These are phyloP conservation scores for Teunomyces barrocoloradensis DNA, from an alignment of 805 yeast species.

Conservation along the genomic window DNA sequence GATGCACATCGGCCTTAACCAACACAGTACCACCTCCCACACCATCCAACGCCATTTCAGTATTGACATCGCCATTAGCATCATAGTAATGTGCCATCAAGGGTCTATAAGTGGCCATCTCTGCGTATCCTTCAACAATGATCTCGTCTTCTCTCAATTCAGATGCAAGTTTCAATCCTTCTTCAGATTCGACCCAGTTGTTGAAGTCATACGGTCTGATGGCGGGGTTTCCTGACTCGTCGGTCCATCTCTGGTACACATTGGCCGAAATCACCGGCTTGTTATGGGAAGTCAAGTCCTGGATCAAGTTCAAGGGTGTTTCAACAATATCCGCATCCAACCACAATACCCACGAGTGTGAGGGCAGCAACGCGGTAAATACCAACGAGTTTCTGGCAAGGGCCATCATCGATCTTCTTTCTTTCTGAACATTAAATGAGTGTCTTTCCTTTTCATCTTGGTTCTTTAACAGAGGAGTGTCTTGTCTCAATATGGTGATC, in stretches of 20 bases:
- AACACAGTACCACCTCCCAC: conserved; percentile 97
- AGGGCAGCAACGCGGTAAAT: conserved; percentile 84
- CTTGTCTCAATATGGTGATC: conserved; percentile 88
- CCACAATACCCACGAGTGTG: conserved; percentile 96
- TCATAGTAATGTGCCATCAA: conserved; percentile 89
- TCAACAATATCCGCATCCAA: conserved; percentile 93
- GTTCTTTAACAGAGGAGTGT: conserved; percentile 68
- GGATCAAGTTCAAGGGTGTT: conserved; percentile 76
- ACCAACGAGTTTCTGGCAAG: conserved; percentile 88
- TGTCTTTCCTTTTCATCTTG: conserved; percentile 89
- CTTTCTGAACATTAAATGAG: conserved; percentile 80
- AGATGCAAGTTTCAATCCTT: conserved; percentile 72
- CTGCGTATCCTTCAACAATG: conserved; percentile 90
- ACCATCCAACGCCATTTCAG: conserved; percentile 88
- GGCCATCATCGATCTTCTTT: conserved; percentile 88
- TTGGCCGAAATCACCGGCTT: conserved; percentile 90
- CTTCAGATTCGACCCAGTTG: conserved; percentile 89
- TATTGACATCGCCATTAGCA: conserved; percentile 54
- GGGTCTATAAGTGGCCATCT: conserved; percentile 90
- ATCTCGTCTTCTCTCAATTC: conserved; percentile 83
- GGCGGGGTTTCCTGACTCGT: conserved; percentile 53
- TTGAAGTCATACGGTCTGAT: conserved; percentile 93
- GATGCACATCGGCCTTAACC: conserved; percentile 96
- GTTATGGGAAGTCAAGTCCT: conserved; percentile 82
- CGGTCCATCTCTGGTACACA: conserved; percentile 80